Evolutionary conservation across 2,329 filamentous ascomycete genomes (phyloP).

Genomic region (Ophiocordyceps camponoti-rufipedis): DNA sequence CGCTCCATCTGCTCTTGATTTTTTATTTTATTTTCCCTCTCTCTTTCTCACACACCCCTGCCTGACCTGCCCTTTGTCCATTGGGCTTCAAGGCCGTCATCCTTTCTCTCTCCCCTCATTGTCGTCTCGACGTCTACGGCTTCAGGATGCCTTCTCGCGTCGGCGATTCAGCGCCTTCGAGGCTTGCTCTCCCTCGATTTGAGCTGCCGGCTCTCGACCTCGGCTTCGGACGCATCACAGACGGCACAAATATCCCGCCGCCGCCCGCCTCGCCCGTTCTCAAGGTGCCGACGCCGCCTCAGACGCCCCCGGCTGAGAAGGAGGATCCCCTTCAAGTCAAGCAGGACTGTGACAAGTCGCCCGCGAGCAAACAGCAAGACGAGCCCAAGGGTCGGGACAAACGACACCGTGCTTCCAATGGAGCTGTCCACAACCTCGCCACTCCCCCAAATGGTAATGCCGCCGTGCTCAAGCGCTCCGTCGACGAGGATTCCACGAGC

Average conservation of each 20-base stretch:
- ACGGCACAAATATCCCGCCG: conserved; percentile 42
- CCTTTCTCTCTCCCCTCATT: background rate
- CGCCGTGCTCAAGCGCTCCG: conserved; percentile 28
- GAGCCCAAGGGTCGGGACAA: background rate
- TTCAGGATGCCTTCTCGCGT: conserved; percentile 14
- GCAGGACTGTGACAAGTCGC: background rate
- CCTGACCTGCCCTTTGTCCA: background rate
- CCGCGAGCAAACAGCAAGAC: background rate
- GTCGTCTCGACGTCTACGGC: background rate
- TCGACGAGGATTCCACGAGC: conserved; percentile 32
- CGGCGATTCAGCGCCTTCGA: conserved; percentile 9
- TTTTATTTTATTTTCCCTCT: background rate
- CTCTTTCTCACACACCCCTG: background rate
- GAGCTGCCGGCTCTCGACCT: conserved; percentile 40
- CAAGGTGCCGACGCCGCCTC: conserved; percentile 26
- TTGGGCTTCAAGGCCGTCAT: background rate
- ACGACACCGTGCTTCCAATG: conserved; percentile 3
- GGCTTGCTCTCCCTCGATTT: conserved; percentile 18
- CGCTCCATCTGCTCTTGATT: background rate
- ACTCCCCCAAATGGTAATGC: conserved; percentile 21
- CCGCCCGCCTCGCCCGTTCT: conserved; percentile 31
- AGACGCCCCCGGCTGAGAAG: conserved; percentile 12
- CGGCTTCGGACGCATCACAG: conserved; percentile 39
- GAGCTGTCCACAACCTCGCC: conserved; percentile 1
- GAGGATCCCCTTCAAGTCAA: conserved; percentile 2